Percentiles rank a stretch among this genome's conserved stretches.
Conservation (phyloP, 768 basidiomycete species). For the Phylloporus sp. region DNA sequence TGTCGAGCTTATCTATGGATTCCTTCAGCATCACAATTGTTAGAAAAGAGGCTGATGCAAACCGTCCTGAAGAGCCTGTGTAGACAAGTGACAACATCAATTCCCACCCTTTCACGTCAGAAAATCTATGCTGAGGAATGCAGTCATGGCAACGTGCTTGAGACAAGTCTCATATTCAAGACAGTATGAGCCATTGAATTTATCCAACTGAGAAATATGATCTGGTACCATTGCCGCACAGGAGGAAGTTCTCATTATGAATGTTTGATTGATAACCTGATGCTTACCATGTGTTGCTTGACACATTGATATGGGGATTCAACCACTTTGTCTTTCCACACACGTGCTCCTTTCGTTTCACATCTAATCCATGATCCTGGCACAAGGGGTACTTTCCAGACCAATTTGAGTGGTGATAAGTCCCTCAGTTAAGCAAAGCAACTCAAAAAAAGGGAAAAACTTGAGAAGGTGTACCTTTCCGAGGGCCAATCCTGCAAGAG, state of each 20-base stretch:
- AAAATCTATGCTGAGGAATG: slow-evolving; percentile 7
- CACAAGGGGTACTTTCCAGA: slow-evolving; percentile 4
- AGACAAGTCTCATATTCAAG: slow-evolving; percentile 3
- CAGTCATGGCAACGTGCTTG: slow-evolving; percentile 7
- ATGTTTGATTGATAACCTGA: neutral
- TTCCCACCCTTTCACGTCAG: too few species aligned
- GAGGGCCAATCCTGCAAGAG: neutral
- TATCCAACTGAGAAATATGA: slow-evolving; percentile 13
- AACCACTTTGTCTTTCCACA: neutral
- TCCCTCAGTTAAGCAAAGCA: neutral
- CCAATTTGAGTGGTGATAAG: neutral
- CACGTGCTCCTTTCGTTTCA: slow-evolving; percentile 19
- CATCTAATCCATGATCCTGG: slow-evolving; percentile 35
- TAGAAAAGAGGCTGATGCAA: neutral
- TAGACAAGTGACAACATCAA: neutral
- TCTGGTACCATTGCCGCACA: slow-evolving; percentile 10
- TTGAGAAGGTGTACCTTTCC: slow-evolving; percentile 3
- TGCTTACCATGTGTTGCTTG: slow-evolving; percentile 26
- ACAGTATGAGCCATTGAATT: neutral
- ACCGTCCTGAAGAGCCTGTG: neutral
- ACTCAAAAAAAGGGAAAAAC: slow-evolving; percentile 16
- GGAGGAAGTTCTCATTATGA: neutral
- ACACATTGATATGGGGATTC: slow-evolving; percentile 25
- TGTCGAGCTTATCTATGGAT: neutral
- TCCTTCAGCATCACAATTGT: neutral